Percentiles rank a stretch among this genome's conserved stretches.
Conservation (phyloP, 2,329 filamentous ascomycete species). For the Calonectria multiphialidica region DNA sequence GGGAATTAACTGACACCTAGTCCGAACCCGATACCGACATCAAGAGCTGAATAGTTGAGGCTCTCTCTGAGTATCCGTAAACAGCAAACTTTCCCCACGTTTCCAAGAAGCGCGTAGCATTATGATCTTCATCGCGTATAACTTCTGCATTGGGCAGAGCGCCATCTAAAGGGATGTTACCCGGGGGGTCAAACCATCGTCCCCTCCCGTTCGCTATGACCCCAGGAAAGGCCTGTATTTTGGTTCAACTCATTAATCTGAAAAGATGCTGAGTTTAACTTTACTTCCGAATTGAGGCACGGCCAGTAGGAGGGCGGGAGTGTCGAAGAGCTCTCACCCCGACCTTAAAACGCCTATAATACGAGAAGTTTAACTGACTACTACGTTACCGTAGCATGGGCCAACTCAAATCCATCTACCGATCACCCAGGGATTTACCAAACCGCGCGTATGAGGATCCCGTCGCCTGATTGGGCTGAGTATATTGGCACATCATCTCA, state of each 20-base stretch:
- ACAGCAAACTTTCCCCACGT: neutral
- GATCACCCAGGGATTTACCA: neutral
- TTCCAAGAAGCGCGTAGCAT: neutral
- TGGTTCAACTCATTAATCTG: neutral
- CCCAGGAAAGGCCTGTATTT: neutral
- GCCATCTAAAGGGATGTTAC: neutral
- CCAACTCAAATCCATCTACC: neutral
- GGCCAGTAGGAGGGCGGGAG: neutral
- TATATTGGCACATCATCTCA: neutral
- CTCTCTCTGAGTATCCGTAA: neutral
- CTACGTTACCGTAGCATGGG: neutral
- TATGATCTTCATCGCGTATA: neutral
- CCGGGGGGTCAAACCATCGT: neutral
- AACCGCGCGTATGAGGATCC: neutral
- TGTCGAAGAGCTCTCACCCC: neutral
- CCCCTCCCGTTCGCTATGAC: neutral
- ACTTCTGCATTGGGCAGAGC: neutral
- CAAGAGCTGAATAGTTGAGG: neutral
- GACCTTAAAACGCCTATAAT: neutral
- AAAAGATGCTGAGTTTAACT: neutral
- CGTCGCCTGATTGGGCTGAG: neutral
- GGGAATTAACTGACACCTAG: neutral
- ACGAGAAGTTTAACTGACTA: neutral
- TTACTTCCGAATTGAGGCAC: neutral
- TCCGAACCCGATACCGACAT: slow-evolving; percentile 2